phyloP scores from a whole-genome alignment of 75 land plant species.

The Sequoiadendron giganteum region DNA sequence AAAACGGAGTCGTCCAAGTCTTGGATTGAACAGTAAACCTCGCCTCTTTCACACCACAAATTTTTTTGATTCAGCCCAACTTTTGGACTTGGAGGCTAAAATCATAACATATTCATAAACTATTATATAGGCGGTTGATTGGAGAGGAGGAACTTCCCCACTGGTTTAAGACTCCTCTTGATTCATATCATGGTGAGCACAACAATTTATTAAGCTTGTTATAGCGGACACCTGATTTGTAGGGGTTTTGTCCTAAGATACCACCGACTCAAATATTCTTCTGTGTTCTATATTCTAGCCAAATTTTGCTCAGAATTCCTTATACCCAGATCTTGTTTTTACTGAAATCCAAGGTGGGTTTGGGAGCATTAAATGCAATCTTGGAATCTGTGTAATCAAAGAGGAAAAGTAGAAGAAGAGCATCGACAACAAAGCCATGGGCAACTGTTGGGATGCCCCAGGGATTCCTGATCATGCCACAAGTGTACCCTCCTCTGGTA shows the following conservation, averaged over 20 bases:
- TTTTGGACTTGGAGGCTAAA: background rate
- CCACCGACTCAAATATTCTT: background rate
- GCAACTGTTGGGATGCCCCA: conserved; percentile 32
- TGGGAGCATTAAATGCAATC: background rate
- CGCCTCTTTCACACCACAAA: background rate
- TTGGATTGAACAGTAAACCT: background rate
- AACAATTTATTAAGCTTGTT: background rate
- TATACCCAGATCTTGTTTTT: background rate
- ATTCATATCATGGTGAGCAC: background rate
- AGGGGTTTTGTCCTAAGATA: background rate
- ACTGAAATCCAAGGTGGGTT: background rate
- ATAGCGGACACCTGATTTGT: background rate
- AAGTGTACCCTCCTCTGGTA: conserved; percentile 4
- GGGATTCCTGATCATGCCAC: conserved; percentile 5
- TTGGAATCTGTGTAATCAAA: background rate
- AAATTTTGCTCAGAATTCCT: background rate
- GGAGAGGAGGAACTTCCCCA: background rate
- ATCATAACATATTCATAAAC: background rate
- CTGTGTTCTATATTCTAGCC: background rate
- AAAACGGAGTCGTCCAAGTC: background rate
- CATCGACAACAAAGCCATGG: conserved; percentile 15
- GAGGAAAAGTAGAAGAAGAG: background rate
- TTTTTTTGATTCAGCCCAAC: too few relatives aligned
- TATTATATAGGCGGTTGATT: background rate
- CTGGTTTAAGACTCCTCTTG: background rate